phyloP scores from a whole-genome alignment of 2,329 filamentous ascomycete species.

The Juglanconis juglandina region DNA sequence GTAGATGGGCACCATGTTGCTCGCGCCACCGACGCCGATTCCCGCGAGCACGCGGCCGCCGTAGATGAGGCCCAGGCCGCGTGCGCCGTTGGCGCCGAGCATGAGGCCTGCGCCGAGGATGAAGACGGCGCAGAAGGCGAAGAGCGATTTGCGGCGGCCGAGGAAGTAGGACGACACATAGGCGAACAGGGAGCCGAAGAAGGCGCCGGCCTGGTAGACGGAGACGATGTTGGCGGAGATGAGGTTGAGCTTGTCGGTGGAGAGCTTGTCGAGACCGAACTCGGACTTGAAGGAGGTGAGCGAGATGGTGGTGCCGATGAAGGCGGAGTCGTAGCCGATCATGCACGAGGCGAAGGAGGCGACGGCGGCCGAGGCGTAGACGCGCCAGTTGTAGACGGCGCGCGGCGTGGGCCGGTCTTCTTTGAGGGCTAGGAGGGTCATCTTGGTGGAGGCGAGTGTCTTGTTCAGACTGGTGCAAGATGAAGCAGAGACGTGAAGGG shows the following conservation, averaged over 20 bases:
- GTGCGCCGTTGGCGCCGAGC: conserved; percentile 59
- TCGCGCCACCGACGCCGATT: conserved; percentile 60
- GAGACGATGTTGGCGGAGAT: conserved; percentile 75
- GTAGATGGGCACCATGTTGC: conserved; percentile 62
- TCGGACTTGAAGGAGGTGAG: conserved; percentile 67
- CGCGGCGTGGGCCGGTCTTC: conserved; percentile 57
- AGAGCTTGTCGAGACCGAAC: conserved; percentile 59
- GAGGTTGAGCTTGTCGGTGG: conserved; percentile 46
- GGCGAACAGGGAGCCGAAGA: conserved; percentile 72
- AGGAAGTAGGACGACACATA: conserved; percentile 65
- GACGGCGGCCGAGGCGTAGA: conserved; percentile 51
- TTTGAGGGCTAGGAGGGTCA: conserved; percentile 45
- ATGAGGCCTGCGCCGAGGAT: conserved; percentile 69
- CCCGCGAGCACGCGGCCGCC: conserved; percentile 62
- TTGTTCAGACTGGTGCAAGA: background rate
- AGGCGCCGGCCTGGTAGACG: conserved; percentile 77
- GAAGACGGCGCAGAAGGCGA: conserved; percentile 61
- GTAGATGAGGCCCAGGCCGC: conserved; percentile 63
- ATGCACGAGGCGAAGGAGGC: conserved; percentile 56
- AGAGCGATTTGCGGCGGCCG: conserved; percentile 63
- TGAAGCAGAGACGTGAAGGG: background rate
- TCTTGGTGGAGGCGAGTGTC: conserved; percentile 17
- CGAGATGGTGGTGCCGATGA: conserved; percentile 74
- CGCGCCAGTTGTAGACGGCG: conserved; percentile 59
- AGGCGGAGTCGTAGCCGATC: conserved; percentile 66